phyloP scores from a whole-genome alignment of 129 eudicot genomes.

The Flaveria trinervia region DNA sequence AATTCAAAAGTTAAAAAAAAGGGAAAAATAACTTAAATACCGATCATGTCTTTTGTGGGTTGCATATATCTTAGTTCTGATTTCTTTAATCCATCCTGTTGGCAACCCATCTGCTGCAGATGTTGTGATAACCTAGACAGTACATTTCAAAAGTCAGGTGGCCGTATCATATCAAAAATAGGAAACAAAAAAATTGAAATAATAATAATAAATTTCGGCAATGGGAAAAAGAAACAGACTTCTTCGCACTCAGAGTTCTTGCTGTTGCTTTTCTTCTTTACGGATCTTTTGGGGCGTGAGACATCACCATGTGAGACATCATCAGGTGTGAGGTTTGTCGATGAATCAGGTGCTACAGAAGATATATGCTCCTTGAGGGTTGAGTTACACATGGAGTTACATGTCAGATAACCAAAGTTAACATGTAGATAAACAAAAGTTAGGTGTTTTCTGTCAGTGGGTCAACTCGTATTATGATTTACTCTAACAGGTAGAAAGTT shows the following conservation, averaged over 20 bases:
- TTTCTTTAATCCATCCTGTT: conserved; percentile 79
- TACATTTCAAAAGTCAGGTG: conserved; percentile 26
- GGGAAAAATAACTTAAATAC: conserved; percentile 31
- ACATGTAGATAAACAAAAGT: conserved; percentile 6
- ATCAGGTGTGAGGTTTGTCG: conserved; percentile 16
- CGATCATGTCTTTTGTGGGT: conserved; percentile 47
- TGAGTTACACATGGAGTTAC: conserved; percentile 26
- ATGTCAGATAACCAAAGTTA: conserved; percentile 22
- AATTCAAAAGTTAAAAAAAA: too few relatives aligned
- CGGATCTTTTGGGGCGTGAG: conserved; percentile 27
- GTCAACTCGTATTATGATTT: not conserved
- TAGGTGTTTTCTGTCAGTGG: not conserved
- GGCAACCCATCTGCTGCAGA: conserved; percentile 62
- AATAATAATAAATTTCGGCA: not conserved
- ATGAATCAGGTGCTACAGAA: conserved; percentile 28
- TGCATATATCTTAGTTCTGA: conserved; percentile 39
- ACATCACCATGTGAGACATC: conserved; percentile 3
- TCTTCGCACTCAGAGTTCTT: conserved; percentile 15
- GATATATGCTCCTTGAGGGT: conserved; percentile 18
- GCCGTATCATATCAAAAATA: not conserved
- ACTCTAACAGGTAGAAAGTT: too few relatives aligned
- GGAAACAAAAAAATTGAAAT: not conserved
- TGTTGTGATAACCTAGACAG: conserved; percentile 50
- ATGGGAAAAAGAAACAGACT: conserved; percentile 36
- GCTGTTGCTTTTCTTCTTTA: conserved; percentile 28